Percentiles rank a stretch among this genome's conserved stretches.
phyloP scores from a whole-genome alignment of 257 asterid genomes.

The Anisodus acutangulus region DNA sequence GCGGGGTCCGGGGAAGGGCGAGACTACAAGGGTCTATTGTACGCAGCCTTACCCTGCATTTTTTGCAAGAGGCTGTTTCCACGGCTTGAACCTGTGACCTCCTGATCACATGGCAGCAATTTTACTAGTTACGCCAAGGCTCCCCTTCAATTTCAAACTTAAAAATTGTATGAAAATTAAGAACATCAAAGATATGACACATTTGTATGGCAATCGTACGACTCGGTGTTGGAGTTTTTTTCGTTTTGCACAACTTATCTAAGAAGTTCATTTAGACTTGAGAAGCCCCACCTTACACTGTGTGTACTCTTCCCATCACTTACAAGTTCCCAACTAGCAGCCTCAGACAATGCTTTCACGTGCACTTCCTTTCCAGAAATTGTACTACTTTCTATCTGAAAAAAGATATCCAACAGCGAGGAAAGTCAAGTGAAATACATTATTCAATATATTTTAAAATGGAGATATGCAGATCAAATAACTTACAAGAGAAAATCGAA shows the following conservation, averaged over 20 bases:
- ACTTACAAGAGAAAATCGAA: conserved; percentile 65
- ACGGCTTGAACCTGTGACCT: no score
- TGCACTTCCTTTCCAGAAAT: conserved; percentile 43
- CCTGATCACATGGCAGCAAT: no score
- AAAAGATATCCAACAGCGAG: conserved; percentile 28
- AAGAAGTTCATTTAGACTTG: conserved; percentile 7
- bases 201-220: background rate
- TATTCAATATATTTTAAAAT: conserved; percentile 48
- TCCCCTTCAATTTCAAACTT: background rate
- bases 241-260: background rate
- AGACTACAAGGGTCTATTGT: no score
- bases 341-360: conserved; percentile 48
- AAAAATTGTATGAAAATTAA: background rate
- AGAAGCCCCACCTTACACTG: conserved; percentile 47
- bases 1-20: no score
- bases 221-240: background rate
- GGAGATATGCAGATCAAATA: conserved; percentile 17
- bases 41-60: no score
- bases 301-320: conserved; percentile 34
- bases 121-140: no score
- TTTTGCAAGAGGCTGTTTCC: no score
- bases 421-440: conserved; percentile 26
- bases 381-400: conserved; percentile 43
- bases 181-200: background rate
- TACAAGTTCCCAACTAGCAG: conserved; percentile 51